Percentiles rank a stretch among this genome's conserved stretches.
Conservation (phyloP, 495 filamentous ascomycete species). For the Cudoniella acicularis region DNA sequence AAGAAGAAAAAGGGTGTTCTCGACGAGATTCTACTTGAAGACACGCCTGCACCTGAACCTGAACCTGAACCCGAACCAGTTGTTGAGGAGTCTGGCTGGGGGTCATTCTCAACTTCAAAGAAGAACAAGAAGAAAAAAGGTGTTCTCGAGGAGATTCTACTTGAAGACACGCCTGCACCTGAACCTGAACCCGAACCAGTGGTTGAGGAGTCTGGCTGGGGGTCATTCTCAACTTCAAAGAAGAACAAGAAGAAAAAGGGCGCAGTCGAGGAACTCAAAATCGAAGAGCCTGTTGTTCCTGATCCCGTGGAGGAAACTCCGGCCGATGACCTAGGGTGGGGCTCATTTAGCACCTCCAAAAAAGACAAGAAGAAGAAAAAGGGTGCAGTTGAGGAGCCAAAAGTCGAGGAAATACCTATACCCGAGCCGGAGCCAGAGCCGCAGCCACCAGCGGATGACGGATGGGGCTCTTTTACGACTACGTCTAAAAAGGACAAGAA, state of each 20-base stretch:
- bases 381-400: neutral
- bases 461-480: conserved; percentile 33
- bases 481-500: conserved; percentile 32
- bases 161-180: conserved; percentile 17
- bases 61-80: conserved; percentile 37
- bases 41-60: conserved; percentile 24
- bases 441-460: conserved; percentile 23
- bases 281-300: neutral
- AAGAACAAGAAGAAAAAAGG: conserved; percentile 33
- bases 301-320: neutral
- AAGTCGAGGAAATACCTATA: neutral
- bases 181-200: conserved; percentile 37
- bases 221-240: conserved; percentile 27
- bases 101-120: conserved; percentile 27
- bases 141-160: neutral
- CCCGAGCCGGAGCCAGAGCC: conserved; percentile 9
- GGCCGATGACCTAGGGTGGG: conserved; percentile 18
- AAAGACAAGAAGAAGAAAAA: conserved; percentile 27
- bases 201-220: conserved; percentile 30
- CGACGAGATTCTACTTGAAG: conserved; percentile 29
- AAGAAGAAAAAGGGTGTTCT: conserved; percentile 33
- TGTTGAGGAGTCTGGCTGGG: conserved; percentile 33
- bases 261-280: conserved; percentile 20
- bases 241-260: conserved; percentile 34
- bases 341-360: conserved; percentile 23